Base-by-base conservation (phyloP, 768 basidiomycete species). In the Boletus sensibilis region DNA sequence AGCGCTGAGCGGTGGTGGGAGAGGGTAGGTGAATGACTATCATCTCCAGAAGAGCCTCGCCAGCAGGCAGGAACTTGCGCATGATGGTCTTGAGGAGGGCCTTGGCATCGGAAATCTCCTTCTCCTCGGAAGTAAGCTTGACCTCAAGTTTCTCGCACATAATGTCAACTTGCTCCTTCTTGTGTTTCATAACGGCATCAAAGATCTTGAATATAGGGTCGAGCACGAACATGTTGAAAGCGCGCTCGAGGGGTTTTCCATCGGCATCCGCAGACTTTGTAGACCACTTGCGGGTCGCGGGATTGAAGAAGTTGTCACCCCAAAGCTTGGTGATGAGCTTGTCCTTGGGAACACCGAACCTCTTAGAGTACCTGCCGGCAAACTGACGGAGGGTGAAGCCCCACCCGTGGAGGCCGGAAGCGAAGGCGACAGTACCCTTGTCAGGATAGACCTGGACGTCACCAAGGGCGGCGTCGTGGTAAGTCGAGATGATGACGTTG, bases 261-360 rank as follows among this genome's bases (percentile, higher is more conserved):
- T 94, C 88, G 53, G 86, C 83, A 61, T 85, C 87, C 23, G 75
- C 76, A 61, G 74, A 57, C 73, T 87, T 90, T 48, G 90, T 93
- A 20, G 92, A 83, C 97, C 97, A 98, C 78, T 99, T 99, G 75
- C 86, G 86, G 38, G 95, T 98, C 52, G 86, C 81, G 53, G 95
- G 92, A 82, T 98, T 99, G 84, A 98, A 98, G 82, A 79, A 99
- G 82, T 98, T 98, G 82, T 99, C 97, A 52, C 97, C 97, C 97
- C 97, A 99, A 45, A 99, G 86, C 78, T 90, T 95, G 58, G 74
- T 65, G 90, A 99, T 96, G 85, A 99, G 93, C 84, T 98, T 98
- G 62, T 91, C 90, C 79, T 95, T 95, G 78, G 95, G 91, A 20
- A 98, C 95, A 85, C 95, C 94, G 68, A 99, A 99, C 77, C 93